These are phyloP conservation scores for Liriodendron chinense DNA, from an alignment of 164 flowering plant genomes.

Conservation along the genomic window DNA sequence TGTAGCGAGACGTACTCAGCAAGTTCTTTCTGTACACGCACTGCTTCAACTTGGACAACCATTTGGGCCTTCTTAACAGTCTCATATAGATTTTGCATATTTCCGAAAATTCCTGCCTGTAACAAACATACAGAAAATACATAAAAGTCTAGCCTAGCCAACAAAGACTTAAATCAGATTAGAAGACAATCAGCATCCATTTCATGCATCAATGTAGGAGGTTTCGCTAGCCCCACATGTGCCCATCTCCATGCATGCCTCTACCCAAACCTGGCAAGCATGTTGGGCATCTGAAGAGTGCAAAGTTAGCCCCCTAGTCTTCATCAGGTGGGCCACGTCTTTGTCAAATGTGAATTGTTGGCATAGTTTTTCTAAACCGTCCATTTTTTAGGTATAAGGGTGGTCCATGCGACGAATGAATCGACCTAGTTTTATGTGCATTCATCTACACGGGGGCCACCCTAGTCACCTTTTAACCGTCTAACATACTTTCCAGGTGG, in stretches of 20 bases:
- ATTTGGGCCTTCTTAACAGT: constrained; percentile 91
- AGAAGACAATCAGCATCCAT: background rate
- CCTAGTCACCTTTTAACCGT: background rate
- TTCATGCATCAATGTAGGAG: background rate
- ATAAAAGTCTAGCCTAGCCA: constrained; percentile 2
- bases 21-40: constrained; percentile 89
- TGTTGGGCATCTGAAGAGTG: background rate
- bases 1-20: constrained; percentile 51
- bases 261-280: background rate
- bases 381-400: background rate
- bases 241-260: background rate
- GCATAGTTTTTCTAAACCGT: background rate
- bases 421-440: background rate
- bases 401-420: background rate
- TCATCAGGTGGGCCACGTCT: too few species aligned
- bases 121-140: constrained; percentile 7
- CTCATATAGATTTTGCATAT: constrained; percentile 85
- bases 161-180: too few species aligned
- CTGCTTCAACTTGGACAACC: constrained; percentile 98
- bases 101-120: constrained; percentile 85
- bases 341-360: background rate
- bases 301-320: background rate
- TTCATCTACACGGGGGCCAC: background rate
- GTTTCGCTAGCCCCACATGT: background rate
- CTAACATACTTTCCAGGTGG: background rate